phyloP scores from a whole-genome alignment of 1,139 yeast species.

The Taphrina sp. region DNA sequence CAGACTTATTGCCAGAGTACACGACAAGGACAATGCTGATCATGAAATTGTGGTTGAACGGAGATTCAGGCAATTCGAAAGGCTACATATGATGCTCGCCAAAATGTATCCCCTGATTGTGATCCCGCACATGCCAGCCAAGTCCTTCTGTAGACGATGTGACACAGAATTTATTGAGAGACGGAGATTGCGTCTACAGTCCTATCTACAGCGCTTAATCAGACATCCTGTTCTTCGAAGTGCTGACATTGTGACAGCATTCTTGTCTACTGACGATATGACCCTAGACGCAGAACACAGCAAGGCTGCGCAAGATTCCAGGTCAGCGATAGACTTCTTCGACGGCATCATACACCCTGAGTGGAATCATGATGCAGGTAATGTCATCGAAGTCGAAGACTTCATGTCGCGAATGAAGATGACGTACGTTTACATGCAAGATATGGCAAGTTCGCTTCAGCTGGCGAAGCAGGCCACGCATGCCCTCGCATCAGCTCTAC shows the following conservation, averaged over 20 bases:
- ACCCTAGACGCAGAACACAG: neutral
- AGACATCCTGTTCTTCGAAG: constrained; percentile 6
- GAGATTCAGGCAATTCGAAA: neutral
- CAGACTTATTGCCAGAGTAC: too few relatives aligned
- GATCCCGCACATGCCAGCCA: neutral
- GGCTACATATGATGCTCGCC: neutral
- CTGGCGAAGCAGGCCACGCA: neutral
- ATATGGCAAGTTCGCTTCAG: neutral
- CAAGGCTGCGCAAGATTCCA: too few relatives aligned
- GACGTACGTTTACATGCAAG: neutral
- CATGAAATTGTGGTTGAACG: too few relatives aligned
- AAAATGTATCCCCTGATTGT: constrained; percentile 2
- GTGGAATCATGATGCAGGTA: constrained; percentile 13
- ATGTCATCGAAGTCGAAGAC: neutral
- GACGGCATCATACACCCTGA: constrained; percentile 5
- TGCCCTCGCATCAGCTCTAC: too few relatives aligned
- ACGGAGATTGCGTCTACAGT: neutral
- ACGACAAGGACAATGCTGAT: too few relatives aligned
- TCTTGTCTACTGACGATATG: neutral
- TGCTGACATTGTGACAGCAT: constrained; percentile 1
- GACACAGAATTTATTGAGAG: neutral
- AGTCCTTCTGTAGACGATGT: neutral
- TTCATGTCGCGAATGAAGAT: neutral
- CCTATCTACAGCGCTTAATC: neutral
- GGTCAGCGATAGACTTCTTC: neutral